phyloP scores from a whole-genome alignment of 2,329 filamentous ascomycete species.

The Cordyceps javanica region DNA sequence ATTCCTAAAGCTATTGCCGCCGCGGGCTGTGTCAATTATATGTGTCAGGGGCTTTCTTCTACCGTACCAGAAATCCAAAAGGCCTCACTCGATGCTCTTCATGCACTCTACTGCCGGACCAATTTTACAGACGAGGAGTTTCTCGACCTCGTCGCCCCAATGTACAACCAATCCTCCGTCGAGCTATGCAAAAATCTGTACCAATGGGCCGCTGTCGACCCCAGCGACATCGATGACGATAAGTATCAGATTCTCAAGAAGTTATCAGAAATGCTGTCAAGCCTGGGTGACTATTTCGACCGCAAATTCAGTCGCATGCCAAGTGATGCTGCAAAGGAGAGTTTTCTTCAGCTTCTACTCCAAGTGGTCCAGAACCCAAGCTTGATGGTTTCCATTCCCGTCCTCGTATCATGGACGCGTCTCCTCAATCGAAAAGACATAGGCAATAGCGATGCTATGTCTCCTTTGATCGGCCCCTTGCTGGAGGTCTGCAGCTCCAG shows the following conservation, averaged over 20 bases:
- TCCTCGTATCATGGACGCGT: conserved; percentile 83
- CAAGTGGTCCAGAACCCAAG: conserved; percentile 78
- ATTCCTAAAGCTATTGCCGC: conserved; percentile 74
- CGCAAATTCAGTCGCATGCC: conserved; percentile 65
- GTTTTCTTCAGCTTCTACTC: conserved; percentile 74
- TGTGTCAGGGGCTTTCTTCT: conserved; percentile 66
- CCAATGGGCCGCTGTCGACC: conserved; percentile 72
- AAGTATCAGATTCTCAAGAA: conserved; percentile 93
- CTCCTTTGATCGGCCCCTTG: conserved; percentile 64
- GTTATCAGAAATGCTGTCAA: conserved; percentile 85
- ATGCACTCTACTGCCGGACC: conserved; percentile 70
- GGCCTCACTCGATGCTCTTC: conserved; percentile 64
- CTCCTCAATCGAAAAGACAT: conserved; percentile 69
- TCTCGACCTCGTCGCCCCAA: conserved; percentile 66
- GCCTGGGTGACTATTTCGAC: conserved; percentile 77
- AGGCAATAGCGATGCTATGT: conserved; percentile 54
- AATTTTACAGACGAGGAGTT: conserved; percentile 76
- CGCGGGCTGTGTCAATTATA: conserved; percentile 61
- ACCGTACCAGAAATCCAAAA: conserved; percentile 68
- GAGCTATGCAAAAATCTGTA: conserved; percentile 67
- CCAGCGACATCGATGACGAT: conserved; percentile 80
- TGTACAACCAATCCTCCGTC: conserved; percentile 69
- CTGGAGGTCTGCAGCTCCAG: conserved; percentile 78
- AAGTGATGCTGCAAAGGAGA: conserved; percentile 56
- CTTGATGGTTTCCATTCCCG: conserved; percentile 86